A percentile compares a stretch with the other conserved stretches of the same genome.
Evolutionary conservation across 23 red algal genomes (phyloP).

Genomic region (Pyropia yezoensis): DNA sequence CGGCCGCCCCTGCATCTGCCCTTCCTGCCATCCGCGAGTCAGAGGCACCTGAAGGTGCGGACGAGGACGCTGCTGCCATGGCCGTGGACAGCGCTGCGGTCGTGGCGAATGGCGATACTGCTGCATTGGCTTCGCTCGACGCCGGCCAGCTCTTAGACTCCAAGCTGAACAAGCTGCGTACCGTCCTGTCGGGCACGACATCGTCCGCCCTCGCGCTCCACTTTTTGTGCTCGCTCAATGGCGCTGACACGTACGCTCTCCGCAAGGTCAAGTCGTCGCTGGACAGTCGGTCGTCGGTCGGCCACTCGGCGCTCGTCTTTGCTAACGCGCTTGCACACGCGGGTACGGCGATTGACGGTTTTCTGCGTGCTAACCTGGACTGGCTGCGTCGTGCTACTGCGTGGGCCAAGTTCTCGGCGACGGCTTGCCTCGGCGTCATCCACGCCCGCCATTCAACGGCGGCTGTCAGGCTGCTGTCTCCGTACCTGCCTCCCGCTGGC

Average conservation of each 20-base stretch:
- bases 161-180: conserved; percentile 40
- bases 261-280: conserved; percentile 74
- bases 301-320: conserved; percentile 81
- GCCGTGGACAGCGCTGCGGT: conserved; percentile 2
- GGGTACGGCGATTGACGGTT: conserved; percentile 92
- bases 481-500: conserved; percentile 53
- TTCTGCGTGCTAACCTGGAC: conserved; percentile 88
- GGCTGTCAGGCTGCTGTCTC: conserved; percentile 84
- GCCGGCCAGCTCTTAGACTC: not conserved
- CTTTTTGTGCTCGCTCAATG: conserved; percentile 77
- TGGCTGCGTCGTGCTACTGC: conserved; percentile 82
- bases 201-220: conserved; percentile 79
- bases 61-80: conserved; percentile 37
- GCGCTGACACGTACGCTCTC: conserved; percentile 68
- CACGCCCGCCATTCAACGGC: conserved; percentile 66
- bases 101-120: not conserved
- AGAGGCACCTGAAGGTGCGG: not conserved
- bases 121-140: too few species aligned
- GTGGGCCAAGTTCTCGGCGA: conserved; percentile 99
- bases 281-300: conserved; percentile 70
- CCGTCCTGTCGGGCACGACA: conserved; percentile 53
- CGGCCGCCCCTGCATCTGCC: too few species aligned
- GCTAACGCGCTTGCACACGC: conserved; percentile 81
- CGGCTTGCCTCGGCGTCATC: conserved; percentile 88
- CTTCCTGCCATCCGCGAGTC: too few species aligned